Base-by-base conservation (phyloP, 23 red algal genomes). In the Gracilaria gracilis region DNA sequence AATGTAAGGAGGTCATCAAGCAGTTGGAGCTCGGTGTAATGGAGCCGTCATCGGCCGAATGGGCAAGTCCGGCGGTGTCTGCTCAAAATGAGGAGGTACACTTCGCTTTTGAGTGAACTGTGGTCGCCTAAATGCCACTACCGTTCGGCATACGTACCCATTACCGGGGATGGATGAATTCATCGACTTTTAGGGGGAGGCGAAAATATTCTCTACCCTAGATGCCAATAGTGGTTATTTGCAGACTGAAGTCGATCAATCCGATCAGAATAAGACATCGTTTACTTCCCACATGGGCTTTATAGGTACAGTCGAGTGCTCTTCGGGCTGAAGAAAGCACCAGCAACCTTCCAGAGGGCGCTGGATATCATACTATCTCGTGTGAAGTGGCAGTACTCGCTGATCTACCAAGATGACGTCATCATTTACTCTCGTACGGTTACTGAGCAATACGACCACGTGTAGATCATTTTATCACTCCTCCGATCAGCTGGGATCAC, bases 311-410 rank as follows among this genome's bases (percentile, higher is more conserved):
- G 2, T 17, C 28, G 75, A 27, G 50, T 79, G 42, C 28, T 37
- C 3, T 79, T 79, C 38, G 75, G 75, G 28, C 50, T 79, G 37
- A 46, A 50, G 16, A 79, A 84, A 14, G 81, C 39, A 3, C 58
- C 39, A 32, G 81, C 51, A 3, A 84, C 81, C 8, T 29, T 84
- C 16, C 81, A 84, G 31, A 38, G 81, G 9, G 58, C 81, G 33
- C 25, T 84, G 81, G 81, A 84, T 38, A 84, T 84, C 32, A 84
- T 84, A 33, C 81, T 84, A 5, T 65, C 81, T 13, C 14, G 11
- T 16, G 81, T 84, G 20, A 84, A 70, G 4, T 84, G 81, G 29
- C 81, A 84, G 39, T 27, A 65, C 44, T 1, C 32, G 37, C 15
- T 83, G 31, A 7, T 83, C 20, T 83, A 83, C 20, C 36, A 12